Evolutionary conservation across 345 rosid species (phyloP).

Genomic region (Murraya paniculata): DNA sequence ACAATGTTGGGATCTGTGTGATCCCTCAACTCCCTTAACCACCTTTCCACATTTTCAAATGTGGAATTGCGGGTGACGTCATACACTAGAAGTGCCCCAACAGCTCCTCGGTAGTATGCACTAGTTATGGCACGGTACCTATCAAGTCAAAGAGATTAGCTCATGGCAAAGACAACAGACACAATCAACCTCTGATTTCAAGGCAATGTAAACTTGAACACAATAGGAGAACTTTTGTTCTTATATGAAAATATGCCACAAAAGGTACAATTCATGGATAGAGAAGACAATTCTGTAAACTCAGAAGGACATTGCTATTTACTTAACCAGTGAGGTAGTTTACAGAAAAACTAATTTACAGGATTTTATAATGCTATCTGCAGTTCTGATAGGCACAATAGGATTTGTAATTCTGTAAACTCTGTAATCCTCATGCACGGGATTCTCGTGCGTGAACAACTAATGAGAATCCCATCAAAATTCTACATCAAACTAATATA

Average conservation of each 20-base stretch:
- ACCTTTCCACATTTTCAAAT: slow-evolving; percentile 85
- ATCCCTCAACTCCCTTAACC: slow-evolving; percentile 90
- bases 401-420: too few relatives aligned
- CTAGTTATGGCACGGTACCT: slow-evolving; percentile 98
- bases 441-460: background rate
- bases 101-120: slow-evolving; percentile 93
- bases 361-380: too few relatives aligned
- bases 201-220: background rate
- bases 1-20: slow-evolving; percentile 93
- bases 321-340: background rate
- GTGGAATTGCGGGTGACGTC: slow-evolving; percentile 91
- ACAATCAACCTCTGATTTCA: background rate
- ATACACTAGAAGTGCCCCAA: slow-evolving; percentile 84
- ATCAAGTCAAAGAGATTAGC: background rate
- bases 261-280: background rate
- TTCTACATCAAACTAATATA: background rate
- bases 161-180: background rate
- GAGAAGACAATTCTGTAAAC: background rate
- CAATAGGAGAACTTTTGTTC: background rate
- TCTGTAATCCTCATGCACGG: too few relatives aligned
- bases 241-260: background rate
- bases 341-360: too few relatives aligned
- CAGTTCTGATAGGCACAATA: too few relatives aligned
- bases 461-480: background rate
- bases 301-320: background rate